Evolutionary conservation across 768 basidiomycete genomes (phyloP).

Genomic region (Lactifluus pinguis): DNA sequence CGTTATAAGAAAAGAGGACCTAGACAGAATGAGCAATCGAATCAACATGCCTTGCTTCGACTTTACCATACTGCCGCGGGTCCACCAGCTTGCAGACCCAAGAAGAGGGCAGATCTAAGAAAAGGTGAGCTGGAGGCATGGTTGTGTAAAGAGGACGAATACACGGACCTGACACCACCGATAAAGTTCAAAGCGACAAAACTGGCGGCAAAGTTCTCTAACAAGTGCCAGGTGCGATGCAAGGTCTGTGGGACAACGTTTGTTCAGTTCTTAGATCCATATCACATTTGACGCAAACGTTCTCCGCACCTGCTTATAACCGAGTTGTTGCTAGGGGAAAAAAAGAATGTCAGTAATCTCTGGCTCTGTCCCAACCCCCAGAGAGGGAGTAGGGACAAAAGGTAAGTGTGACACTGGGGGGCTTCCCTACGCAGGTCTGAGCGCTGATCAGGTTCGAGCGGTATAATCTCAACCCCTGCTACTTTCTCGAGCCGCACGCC

Average conservation of each 20-base stretch:
- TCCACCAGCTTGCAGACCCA: constrained; percentile 78
- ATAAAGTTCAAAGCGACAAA: constrained; percentile 90
- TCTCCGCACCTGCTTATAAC: constrained; percentile 64
- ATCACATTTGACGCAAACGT: background rate
- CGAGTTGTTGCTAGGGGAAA: constrained; percentile 49
- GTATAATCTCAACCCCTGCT: constrained; percentile 88
- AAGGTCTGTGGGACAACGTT: constrained; percentile 44
- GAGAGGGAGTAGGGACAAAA: constrained; percentile 33
- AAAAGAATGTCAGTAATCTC: constrained; percentile 39
- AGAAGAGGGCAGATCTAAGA: constrained; percentile 62
- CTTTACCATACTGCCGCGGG: constrained; percentile 76
- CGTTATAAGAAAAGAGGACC: constrained; percentile 80
- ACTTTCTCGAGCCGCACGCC: constrained; percentile 23
- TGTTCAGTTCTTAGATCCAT: background rate
- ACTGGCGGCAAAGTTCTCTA: constrained; percentile 83
- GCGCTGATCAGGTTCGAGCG: constrained; percentile 96
- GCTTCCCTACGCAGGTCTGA: constrained; percentile 99
- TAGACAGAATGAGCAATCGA: constrained; percentile 27
- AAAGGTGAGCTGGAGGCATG: constrained; percentile 5
- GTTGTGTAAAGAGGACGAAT: background rate
- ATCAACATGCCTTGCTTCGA: background rate
- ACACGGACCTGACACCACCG: constrained; percentile 63
- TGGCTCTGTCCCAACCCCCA: constrained; percentile 29
- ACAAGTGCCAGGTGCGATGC: constrained; percentile 74
- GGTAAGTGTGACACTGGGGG: constrained; percentile 53